A percentile compares a stretch with the other conserved stretches of the same genome.
These are phyloP conservation scores for Barnettozyma siamensis DNA, from an alignment of 805 yeast species.

Conservation along the genomic window DNA sequence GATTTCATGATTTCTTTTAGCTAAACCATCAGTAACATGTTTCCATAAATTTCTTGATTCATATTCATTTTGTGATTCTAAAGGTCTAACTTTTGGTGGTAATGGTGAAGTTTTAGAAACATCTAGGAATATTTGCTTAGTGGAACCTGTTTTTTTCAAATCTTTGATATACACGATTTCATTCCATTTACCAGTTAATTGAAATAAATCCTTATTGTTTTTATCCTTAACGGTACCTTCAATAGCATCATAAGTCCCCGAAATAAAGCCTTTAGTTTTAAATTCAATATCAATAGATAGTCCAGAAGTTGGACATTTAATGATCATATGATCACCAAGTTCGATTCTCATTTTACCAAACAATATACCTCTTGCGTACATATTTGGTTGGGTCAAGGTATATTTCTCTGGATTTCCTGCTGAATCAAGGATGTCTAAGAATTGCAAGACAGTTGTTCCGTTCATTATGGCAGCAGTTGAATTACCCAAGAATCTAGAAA, in stretches of 20 bases:
- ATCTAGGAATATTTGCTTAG: slow-evolving; percentile 49
- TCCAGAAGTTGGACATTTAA: slow-evolving; percentile 55
- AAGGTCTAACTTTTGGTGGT: slow-evolving; percentile 69
- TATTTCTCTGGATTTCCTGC: slow-evolving; percentile 57
- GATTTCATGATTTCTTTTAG: slow-evolving; percentile 64
- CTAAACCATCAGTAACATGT: slow-evolving; percentile 76
- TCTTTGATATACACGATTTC: slow-evolving; percentile 69
- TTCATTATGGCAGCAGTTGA: slow-evolving; percentile 98
- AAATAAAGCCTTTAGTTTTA: slow-evolving; percentile 89
- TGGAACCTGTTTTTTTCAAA: slow-evolving; percentile 36
- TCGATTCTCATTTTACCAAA: slow-evolving; percentile 89
- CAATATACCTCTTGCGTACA: slow-evolving; percentile 89
- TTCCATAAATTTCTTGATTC: slow-evolving; percentile 86
- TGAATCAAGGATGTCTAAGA: slow-evolving; percentile 51
- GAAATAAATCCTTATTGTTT: slow-evolving; percentile 52
- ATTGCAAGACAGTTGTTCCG: slow-evolving; percentile 69
- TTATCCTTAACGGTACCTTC: slow-evolving; percentile 62
- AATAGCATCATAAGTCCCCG: slow-evolving; percentile 88
- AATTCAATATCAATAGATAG: slow-evolving; percentile 81
- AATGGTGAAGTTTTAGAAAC: slow-evolving; percentile 47
- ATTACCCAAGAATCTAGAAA: slow-evolving; percentile 85
- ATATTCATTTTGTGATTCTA: slow-evolving; percentile 69
- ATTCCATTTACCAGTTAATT: slow-evolving; percentile 90
- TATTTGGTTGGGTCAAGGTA: slow-evolving; percentile 88
- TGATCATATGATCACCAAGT: slow-evolving; percentile 84